Evolutionary conservation across 805 yeast genomes (phyloP), one percentile per base, ranked within the genome.

Genomic region (Spathaspora hagerdaliae): DNA sequence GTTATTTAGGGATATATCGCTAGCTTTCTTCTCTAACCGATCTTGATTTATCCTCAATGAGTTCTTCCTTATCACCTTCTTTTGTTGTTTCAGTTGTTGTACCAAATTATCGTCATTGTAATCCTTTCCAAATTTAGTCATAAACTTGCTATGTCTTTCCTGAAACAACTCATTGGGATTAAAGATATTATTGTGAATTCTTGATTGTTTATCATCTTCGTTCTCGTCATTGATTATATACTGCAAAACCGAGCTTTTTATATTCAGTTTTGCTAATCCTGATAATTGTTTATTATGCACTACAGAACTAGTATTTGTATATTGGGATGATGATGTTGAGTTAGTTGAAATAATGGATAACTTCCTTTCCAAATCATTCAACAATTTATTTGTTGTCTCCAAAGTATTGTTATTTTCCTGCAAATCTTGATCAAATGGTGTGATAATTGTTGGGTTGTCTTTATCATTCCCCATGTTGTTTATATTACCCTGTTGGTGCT

Each of bases 111-210:
- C 54, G 32, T 57, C 52, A 44, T 55, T 54, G 48, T 66, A 63
- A 37, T 56, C 54, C 11, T 61, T 56, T 29, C 55, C 62, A 36
- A 66, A 62, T 27, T 52, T 58, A 19, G 71, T 64, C 47, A 66
- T 49, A 43, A 64, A 64, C 46, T 54, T 58, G 33, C 50, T 49
- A 51, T 66, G 69, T 39, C 74, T 56, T 43, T 69, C 71, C 26
- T 64, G 56, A 45, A 56, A 71, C 38, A 70, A 56, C n/a, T 62
- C 69, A 52, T 67, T 65, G 26, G 75, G 59, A 44, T 63, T 57
- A 36, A 65, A 62, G 2, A 51, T 57, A 31, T 53, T 53, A 31
- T 56, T 49, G 37, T 43, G 50, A 6, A 38, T 38, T n/a, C 47
- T 14, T 15, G 12, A 9, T 7, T 27, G 13, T 15, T 29, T 34